Percentiles rank a stretch among this genome's conserved stretches.
Conservation (phyloP, 163 green algal genomes). For the Prototheca stagnorum region DNA sequence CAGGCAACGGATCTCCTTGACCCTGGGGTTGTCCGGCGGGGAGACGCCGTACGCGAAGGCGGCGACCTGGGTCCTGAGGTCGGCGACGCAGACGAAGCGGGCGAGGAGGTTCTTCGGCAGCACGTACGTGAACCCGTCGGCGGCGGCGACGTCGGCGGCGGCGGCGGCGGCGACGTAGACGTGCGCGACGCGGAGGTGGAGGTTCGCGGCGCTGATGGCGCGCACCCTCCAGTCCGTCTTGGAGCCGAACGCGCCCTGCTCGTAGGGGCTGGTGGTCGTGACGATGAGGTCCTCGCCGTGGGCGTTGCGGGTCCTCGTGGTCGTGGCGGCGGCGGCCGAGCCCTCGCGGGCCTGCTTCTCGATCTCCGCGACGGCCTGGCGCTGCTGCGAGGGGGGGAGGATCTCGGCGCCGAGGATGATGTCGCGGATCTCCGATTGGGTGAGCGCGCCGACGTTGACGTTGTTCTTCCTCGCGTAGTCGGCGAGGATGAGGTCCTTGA, state of each 20-base stretch:
- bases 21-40: conserved; percentile 90
- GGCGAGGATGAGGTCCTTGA: conserved; percentile 96
- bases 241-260: conserved; percentile 78
- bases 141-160: conserved; percentile 53
- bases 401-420: conserved; percentile 99
- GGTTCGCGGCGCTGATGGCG: conserved; percentile 88
- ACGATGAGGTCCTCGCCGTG: conserved; percentile 98
- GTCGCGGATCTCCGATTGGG: conserved; percentile 92
- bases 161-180: conserved; percentile 93
- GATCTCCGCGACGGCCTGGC: conserved; percentile 98
- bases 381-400: conserved; percentile 81
- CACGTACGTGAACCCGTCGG: conserved; percentile 92
- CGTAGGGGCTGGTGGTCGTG: conserved; percentile 92
- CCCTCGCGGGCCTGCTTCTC: conserved; percentile 82
- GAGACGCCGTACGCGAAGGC: conserved; percentile 89
- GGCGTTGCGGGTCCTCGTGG: conserved; percentile 88
- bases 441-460: conserved; percentile 88
- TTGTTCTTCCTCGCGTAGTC: conserved; percentile 99
- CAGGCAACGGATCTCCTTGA: conserved; percentile 79
- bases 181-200: conserved; percentile 97
- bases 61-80: conserved; percentile 92
- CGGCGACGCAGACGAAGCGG: conserved; percentile 97
- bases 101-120: conserved; percentile 99
- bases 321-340: conserved; percentile 77
- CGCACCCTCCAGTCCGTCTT: conserved; percentile 98